phyloP scores from a whole-genome alignment of 768 basidiomycete genomes.

The Macrolepiota fuliginosa region DNA sequence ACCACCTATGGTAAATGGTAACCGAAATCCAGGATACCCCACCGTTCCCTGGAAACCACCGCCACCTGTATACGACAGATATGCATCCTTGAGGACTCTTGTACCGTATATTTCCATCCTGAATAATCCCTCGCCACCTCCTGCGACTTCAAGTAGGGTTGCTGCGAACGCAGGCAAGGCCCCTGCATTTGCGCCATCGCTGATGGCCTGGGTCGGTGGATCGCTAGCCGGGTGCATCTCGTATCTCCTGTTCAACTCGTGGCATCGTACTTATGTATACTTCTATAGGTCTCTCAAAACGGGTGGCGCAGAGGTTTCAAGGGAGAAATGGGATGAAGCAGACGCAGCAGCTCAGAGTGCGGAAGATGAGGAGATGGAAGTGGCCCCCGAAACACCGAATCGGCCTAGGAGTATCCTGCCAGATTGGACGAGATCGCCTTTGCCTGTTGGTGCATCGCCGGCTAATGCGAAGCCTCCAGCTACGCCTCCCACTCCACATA shows the following conservation, averaged over 20 bases:
- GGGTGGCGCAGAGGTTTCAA: constrained; percentile 74
- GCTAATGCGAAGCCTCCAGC: constrained; percentile 29
- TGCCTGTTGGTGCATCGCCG: constrained; percentile 63
- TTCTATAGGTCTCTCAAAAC: constrained; percentile 76
- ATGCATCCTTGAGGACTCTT: constrained; percentile 69
- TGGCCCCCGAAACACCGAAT: constrained; percentile 16
- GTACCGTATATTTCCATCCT: constrained; percentile 74
- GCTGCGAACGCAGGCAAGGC: constrained; percentile 74
- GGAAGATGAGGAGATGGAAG: constrained; percentile 26
- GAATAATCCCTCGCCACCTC: constrained; percentile 74
- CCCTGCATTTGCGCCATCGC: constrained; percentile 80
- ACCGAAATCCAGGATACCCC: constrained; percentile 25
- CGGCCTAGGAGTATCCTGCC: constrained; percentile 53
- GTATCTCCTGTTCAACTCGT: neutral
- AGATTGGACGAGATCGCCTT: constrained; percentile 75
- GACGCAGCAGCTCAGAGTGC: constrained; percentile 40
- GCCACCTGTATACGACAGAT: constrained; percentile 68
- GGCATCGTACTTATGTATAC: neutral
- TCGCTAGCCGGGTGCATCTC: constrained; percentile 81
- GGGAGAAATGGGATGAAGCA: constrained; percentile 86
- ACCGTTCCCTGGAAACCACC: constrained; percentile 33
- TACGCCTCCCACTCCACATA: neutral
- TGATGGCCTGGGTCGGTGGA: constrained; percentile 91
- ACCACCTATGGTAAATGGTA: constrained; percentile 18
- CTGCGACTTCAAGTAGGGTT: constrained; percentile 47